Percentiles rank a stretch among this genome's conserved stretches.
These are phyloP conservation scores for Erigeron philadelphicus DNA, from an alignment of 140 eudicot genomes.

Conservation along the genomic window DNA sequence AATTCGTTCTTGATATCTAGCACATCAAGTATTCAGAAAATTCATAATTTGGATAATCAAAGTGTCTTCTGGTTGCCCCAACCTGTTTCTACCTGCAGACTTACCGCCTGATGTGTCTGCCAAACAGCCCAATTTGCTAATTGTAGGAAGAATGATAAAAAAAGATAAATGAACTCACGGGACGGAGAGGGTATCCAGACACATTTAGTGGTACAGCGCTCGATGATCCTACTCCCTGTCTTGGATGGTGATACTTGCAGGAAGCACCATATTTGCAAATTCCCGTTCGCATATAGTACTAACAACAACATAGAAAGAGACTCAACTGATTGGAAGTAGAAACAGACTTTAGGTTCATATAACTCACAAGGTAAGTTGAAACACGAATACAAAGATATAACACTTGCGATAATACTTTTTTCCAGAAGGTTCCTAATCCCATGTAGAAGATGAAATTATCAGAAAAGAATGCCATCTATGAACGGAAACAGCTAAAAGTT, in stretches of 20 bases:
- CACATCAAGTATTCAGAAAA: neutral
- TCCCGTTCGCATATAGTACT: slow-evolving; percentile 96
- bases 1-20: neutral
- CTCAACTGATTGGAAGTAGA: neutral
- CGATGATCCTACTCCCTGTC: slow-evolving; percentile 67
- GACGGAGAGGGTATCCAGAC: slow-evolving; percentile 87
- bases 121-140: slow-evolving; percentile 2
- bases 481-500: neutral
- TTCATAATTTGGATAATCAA: neutral
- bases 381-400: neutral
- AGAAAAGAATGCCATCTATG: slow-evolving; percentile 9
- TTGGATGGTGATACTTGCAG: slow-evolving; percentile 94
- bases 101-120: neutral
- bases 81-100: neutral
- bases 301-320: neutral
- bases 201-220: slow-evolving; percentile 45
- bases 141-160: neutral
- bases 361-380: neutral
- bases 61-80: neutral
- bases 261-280: slow-evolving; percentile 83
- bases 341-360: no score
- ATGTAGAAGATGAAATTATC: slow-evolving; percentile 8
- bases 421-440: slow-evolving; percentile 8
- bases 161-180: slow-evolving; percentile 40
- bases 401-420: neutral